Percentiles rank a stretch among this genome's conserved stretches.
Conservation (phyloP, 306 rosid species). For the Sicyos edulis region DNA sequence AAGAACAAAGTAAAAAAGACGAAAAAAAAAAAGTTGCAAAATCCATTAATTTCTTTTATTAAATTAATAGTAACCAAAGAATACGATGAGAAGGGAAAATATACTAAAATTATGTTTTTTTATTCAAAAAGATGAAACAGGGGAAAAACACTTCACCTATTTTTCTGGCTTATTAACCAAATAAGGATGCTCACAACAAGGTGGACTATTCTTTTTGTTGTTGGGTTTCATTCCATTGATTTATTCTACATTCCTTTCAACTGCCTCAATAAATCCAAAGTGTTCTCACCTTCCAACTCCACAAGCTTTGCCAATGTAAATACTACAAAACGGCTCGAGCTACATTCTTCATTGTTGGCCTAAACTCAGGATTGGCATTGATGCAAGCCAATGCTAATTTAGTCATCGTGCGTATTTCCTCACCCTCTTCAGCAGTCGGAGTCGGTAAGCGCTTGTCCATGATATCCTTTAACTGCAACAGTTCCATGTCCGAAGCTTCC, state of each 20-base stretch:
- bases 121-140: neutral
- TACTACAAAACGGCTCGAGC: conserved; percentile 7
- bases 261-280: too few relatives aligned
- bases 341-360: conserved; percentile 18
- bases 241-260: neutral
- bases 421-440: conserved; percentile 1
- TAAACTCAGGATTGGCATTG: conserved; percentile 16
- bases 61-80: too few relatives aligned
- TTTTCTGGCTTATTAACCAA: neutral
- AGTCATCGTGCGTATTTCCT: conserved; percentile 11
- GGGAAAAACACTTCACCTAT: neutral
- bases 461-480: neutral
- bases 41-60: too few relatives aligned
- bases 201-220: neutral
- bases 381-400: conserved; percentile 19
- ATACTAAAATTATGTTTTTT: neutral
- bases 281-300: neutral
- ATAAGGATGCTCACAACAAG: conserved; percentile 5
- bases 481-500: neutral
- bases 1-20: too few relatives aligned
- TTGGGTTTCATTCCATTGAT: neutral
- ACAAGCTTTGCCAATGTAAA: neutral
- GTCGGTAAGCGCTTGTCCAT: conserved; percentile 17
- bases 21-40: too few relatives aligned
- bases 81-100: neutral